Evolutionary conservation across 257 asterid species (phyloP).

Genomic region (Penstemon davidsonii): DNA sequence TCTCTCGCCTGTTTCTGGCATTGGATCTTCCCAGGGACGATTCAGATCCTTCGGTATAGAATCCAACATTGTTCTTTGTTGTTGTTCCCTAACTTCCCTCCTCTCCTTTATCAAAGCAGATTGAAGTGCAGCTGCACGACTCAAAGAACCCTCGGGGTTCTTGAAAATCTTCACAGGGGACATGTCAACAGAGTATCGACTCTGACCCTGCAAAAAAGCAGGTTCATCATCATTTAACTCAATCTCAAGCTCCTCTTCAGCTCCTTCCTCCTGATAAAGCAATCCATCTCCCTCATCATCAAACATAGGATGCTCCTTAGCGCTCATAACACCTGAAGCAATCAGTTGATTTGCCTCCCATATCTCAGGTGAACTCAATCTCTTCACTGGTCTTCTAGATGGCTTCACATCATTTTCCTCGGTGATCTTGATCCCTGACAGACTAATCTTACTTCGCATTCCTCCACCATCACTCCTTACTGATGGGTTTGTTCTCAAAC

Average conservation of each 20-base stretch:
- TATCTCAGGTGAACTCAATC: slow-evolving; percentile 93
- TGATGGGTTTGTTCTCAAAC: slow-evolving; percentile 52
- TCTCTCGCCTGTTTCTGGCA: slow-evolving; percentile 99
- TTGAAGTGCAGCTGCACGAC: slow-evolving; percentile 95
- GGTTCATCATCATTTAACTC: slow-evolving; percentile 95
- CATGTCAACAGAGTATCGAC: slow-evolving; percentile 74
- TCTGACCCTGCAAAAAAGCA: slow-evolving; percentile 84
- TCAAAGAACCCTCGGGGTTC: slow-evolving; percentile 91
- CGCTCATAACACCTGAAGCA: slow-evolving; percentile 81
- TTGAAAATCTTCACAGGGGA: slow-evolving; percentile 94
- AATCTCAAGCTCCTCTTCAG: slow-evolving; percentile 90
- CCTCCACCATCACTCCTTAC: slow-evolving; percentile 51
- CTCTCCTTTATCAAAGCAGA: slow-evolving; percentile 91
- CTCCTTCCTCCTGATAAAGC: slow-evolving; percentile 90
- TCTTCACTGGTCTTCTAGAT: slow-evolving; percentile 79
- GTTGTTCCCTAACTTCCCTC: slow-evolving; percentile 94
- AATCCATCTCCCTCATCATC: slow-evolving; percentile 83
- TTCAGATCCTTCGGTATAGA: slow-evolving; percentile 97
- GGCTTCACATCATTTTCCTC: slow-evolving; percentile 68
- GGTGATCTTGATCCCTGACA: slow-evolving; percentile 67
- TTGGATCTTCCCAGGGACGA: slow-evolving; percentile 98
- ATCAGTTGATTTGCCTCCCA: slow-evolving; percentile 96
- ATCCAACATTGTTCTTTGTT: slow-evolving; percentile 90
- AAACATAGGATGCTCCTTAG: slow-evolving; percentile 71
- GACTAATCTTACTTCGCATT: slow-evolving; percentile 63